Percentiles rank a stretch among this genome's conserved stretches.
Conservation (phyloP, 768 basidiomycete genomes). For the Solioccasus polychromus region DNA sequence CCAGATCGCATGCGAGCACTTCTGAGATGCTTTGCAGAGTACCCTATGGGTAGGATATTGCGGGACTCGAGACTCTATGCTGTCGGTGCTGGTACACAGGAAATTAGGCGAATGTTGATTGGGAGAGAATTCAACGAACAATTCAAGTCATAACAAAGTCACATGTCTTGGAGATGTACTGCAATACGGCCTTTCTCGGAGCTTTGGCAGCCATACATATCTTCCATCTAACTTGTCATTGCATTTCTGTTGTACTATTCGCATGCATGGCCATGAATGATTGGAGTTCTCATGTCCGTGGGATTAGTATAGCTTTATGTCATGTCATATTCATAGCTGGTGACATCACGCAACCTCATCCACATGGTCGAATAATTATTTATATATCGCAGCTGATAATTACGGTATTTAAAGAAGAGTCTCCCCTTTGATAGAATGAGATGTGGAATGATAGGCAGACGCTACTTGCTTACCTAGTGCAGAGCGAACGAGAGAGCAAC, state of each 20-base stretch:
- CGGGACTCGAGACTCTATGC: slow-evolving; percentile 87
- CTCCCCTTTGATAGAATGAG: slow-evolving; percentile 29
- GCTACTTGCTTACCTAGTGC: slow-evolving; percentile 62
- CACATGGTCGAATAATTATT: no score
- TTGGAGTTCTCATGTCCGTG: no score
- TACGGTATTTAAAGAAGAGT: slow-evolving; percentile 33
- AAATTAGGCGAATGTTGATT: slow-evolving; percentile 91
- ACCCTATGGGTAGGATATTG: slow-evolving; percentile 83
- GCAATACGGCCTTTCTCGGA: no score
- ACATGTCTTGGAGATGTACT: background rate
- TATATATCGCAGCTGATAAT: no score
- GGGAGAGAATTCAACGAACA: slow-evolving; percentile 89
- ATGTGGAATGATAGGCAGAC: background rate
- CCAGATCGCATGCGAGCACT: background rate
- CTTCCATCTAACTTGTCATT: no score
- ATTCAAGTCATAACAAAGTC: slow-evolving; percentile 31
- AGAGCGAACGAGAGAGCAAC: slow-evolving; percentile 79
- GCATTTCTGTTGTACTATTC: no score
- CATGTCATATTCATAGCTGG: no score
- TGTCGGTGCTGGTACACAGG: slow-evolving; percentile 96
- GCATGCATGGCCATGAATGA: no score
- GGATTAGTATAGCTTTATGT: no score
- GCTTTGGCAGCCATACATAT: no score
- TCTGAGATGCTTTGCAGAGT: slow-evolving; percentile 52
- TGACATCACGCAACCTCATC: no score